Percentiles rank a stretch among this genome's conserved stretches.
Evolutionary conservation across 352 stramenopile species (phyloP).

Genomic region (Pythium aphanidermatum): DNA sequence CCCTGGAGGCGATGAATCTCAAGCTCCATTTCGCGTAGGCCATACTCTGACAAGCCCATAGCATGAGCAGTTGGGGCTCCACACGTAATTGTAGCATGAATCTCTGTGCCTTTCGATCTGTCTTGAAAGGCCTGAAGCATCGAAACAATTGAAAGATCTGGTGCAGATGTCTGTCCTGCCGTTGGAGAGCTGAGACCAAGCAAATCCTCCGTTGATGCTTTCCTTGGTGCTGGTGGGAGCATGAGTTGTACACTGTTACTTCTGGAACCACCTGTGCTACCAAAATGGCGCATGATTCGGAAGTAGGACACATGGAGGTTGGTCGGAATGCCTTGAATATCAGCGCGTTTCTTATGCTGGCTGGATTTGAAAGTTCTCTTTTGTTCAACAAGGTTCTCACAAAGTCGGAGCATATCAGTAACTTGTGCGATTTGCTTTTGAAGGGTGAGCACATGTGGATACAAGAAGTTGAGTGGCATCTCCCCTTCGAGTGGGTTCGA

Average conservation of each 20-base stretch:
- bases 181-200: slow-evolving; percentile 28
- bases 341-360: slow-evolving; percentile 70
- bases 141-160: neutral
- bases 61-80: slow-evolving; percentile 76
- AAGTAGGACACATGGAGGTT: slow-evolving; percentile 85
- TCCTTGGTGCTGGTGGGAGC: slow-evolving; percentile 6
- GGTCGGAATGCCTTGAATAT: slow-evolving; percentile 76
- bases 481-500: slow-evolving; percentile 43
- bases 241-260: slow-evolving; percentile 2
- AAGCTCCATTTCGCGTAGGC: slow-evolving; percentile 78
- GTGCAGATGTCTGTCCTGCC: slow-evolving; percentile 2
- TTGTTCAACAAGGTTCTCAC: slow-evolving; percentile 52
- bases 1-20: slow-evolving; percentile 62
- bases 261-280: slow-evolving; percentile 15
- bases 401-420: slow-evolving; percentile 60
- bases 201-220: slow-evolving; percentile 51
- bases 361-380: slow-evolving; percentile 84
- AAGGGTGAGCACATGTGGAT: slow-evolving; percentile 64
- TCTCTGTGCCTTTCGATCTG: slow-evolving; percentile 40
- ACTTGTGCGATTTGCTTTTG: slow-evolving; percentile 58
- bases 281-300: slow-evolving; percentile 55
- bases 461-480: slow-evolving; percentile 64
- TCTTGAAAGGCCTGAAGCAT: slow-evolving; percentile 11
- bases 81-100: slow-evolving; percentile 68
- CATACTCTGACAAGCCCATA: slow-evolving; percentile 68